Percentiles rank a stretch among this genome's conserved stretches.
These are phyloP conservation scores for Ustanciosporium gigantosporum DNA, from an alignment of 1,284 basidiomycete species.

Conservation along the genomic window DNA sequence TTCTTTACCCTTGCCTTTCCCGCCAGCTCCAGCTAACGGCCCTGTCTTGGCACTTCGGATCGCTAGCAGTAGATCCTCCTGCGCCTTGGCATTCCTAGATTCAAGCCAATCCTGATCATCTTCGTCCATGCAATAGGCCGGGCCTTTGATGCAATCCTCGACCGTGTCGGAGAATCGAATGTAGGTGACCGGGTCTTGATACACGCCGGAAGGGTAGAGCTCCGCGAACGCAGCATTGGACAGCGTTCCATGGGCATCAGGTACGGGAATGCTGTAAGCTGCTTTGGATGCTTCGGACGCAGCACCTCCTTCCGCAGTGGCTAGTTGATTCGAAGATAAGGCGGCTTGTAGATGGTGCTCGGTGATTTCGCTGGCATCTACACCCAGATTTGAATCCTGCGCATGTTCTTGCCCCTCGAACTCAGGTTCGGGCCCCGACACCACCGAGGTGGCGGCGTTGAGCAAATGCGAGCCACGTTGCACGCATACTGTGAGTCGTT, in stretches of 20 bases:
- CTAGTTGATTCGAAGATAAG: constrained; percentile 57
- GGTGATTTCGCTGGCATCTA: constrained; percentile 53
- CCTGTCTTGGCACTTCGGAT: constrained; percentile 71
- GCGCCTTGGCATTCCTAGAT: constrained; percentile 83
- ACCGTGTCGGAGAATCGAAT: constrained; percentile 83
- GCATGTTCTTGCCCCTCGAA: constrained; percentile 52
- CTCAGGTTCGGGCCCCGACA: constrained; percentile 48
- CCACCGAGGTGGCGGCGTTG: constrained; percentile 49
- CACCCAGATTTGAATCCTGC: constrained; percentile 54
- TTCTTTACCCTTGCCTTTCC: constrained; percentile 61
- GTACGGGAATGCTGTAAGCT: constrained; percentile 60
- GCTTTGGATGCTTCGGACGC: constrained; percentile 29
- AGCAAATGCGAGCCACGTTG: constrained; percentile 49
- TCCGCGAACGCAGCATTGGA: constrained; percentile 39
- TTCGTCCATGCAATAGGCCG: constrained; percentile 93
- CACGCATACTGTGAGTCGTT: constrained; percentile 37
- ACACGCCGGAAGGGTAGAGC: constrained; percentile 54
- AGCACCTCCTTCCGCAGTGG: constrained; percentile 30
- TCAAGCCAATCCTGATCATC: constrained; percentile 92
- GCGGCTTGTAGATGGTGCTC: constrained; percentile 60
- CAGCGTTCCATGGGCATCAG: constrained; percentile 51
- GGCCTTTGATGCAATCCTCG: constrained; percentile 73
- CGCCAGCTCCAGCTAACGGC: constrained; percentile 13
- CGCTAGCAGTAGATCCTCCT: constrained; percentile 79
- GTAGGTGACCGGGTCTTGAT: constrained; percentile 67